Evolutionary conservation across 768 basidiomycete genomes (phyloP).

Genomic region (Mycena latifolia): DNA sequence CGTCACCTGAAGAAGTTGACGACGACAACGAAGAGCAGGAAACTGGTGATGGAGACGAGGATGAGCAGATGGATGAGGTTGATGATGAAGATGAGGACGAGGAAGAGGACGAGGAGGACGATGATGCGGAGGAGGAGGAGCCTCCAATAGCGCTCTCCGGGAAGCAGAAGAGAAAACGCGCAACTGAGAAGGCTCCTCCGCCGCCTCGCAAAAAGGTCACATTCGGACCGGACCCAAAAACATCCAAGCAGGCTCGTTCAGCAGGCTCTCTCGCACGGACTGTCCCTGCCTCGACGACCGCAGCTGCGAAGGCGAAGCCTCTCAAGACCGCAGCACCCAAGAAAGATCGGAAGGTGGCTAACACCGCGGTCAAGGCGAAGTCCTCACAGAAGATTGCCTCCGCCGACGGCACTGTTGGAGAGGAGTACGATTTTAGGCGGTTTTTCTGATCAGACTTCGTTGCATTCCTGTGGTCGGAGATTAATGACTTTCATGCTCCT

Average conservation of each 20-base stretch:
- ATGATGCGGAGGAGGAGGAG: constrained; percentile 54
- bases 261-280: constrained; percentile 29
- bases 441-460: constrained; percentile 57
- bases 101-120: constrained; percentile 49
- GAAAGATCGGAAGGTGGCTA: constrained; percentile 49
- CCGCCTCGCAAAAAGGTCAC: constrained; percentile 67
- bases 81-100: constrained; percentile 53
- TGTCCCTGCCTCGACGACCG: constrained; percentile 8
- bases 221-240: constrained; percentile 52
- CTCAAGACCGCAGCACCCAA: constrained; percentile 42
- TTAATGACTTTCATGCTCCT: constrained; percentile 16
- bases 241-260: constrained; percentile 34
- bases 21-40: constrained; percentile 49
- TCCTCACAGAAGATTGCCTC: constrained; percentile 39
- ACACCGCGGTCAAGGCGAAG: constrained; percentile 47
- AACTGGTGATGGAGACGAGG: constrained; percentile 49
- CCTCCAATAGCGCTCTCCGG: constrained; percentile 41
- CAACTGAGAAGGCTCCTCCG: constrained; percentile 42
- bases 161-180: constrained; percentile 63
- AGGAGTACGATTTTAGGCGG: constrained; percentile 70
- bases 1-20: constrained; percentile 50
- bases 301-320: constrained; percentile 41
- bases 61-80: constrained; percentile 53
- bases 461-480: constrained; percentile 1
- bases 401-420: constrained; percentile 40